Evolutionary conservation across 2,329 filamentous ascomycete genomes (phyloP), one percentile per base, ranked within the genome.

Genomic region (Lomentospora prolificans): DNA sequence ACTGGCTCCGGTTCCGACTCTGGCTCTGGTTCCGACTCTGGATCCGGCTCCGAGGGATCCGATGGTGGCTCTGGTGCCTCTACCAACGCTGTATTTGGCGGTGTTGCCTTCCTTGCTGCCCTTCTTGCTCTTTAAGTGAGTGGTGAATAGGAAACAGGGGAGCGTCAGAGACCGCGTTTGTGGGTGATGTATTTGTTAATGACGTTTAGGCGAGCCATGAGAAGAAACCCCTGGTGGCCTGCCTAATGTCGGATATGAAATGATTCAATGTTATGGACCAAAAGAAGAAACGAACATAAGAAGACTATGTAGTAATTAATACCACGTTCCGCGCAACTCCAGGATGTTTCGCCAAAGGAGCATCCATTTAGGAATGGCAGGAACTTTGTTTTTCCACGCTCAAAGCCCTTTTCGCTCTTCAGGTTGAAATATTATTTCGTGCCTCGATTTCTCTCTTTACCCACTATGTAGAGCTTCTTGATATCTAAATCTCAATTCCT

Each of bases 101-200:
- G 52, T 31, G 52, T 24, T 31, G 52, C 52, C n/a, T 5, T 54
- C 36, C 36, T 54, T 14, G 52, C 52, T 46, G 52, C 36, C 36
- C 7, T 54, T 28, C 39, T 54, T 19, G 52, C 52, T 9, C 52
- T 54, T 39, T 54, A 41, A 54, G 39, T 28, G 12, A 12, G 22
- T 22, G 22, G 17, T 25, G 5, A 22, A 7, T 9, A 8, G 36
- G 5, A 41, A 41, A 41, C 8, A 17, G 36, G 4, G 19, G 5
- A 12, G 41, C 19, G 12, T 4, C 4, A 14, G 33, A 39, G 5
- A 8, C 3, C 10, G 36, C 12, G 36, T 41, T 41, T 41, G 36
- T 3, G 6, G 36, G 36, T 17, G 36, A 33, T 33, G 30, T 6
- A 12, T 33, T 41, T 19, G 36, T 41, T 17, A n/a, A 39, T 39